Evolutionary conservation across 2,329 filamentous ascomycete genomes (phyloP), one percentile per base, ranked within the genome.

Genomic region (Cladosporium colombiae): DNA sequence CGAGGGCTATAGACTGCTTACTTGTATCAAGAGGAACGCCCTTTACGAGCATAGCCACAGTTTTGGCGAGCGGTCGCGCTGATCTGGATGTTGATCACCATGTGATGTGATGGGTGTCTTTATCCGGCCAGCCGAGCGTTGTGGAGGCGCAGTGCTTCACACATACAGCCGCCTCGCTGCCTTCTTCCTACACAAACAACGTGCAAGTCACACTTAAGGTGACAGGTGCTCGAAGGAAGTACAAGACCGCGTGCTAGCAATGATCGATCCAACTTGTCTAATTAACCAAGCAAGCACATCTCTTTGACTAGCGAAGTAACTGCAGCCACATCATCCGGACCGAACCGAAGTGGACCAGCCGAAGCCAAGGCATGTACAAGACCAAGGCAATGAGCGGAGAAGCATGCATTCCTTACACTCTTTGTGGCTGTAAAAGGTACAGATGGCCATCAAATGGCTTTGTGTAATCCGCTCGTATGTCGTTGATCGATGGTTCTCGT

Each of bases 71-170:
- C 2, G 18, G 50, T 31, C 13, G n/a, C 2, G 7, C 11, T 18
- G 50, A 31, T 53, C 16, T 29, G 40, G 40, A 44, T 10, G 3
- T 21, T 44, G 29, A n/a, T 21, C 25, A 10, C 23, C 50, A 21
- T n/a, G 50, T 27, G n/a, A n/a, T n/a, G n/a, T n/a, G n/a, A n/a
- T n/a, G n/a, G n/a, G n/a, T n/a, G n/a, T n/a, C n/a, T n/a, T n/a
- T n/a, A n/a, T n/a, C n/a, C n/a, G 25, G 27, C 25, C 14, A 31
- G 16, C 40, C 29, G 50, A 33, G 16, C 16, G 14, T 53, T 21
- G 50, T 53, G 50, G 50, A 53, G 50, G 50, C 50, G 27, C 50
- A 53, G 50, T n/a, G 50, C 50, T n/a, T 31, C 25, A 29, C 23
- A 7, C 13, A 27, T 11, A n/a, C n/a, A n/a, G n/a, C n/a, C n/a